These are phyloP conservation scores for Ophiostoma novo-ulmi DNA, from an alignment of 2,329 filamentous ascomycete genomes.

Conservation along the genomic window DNA sequence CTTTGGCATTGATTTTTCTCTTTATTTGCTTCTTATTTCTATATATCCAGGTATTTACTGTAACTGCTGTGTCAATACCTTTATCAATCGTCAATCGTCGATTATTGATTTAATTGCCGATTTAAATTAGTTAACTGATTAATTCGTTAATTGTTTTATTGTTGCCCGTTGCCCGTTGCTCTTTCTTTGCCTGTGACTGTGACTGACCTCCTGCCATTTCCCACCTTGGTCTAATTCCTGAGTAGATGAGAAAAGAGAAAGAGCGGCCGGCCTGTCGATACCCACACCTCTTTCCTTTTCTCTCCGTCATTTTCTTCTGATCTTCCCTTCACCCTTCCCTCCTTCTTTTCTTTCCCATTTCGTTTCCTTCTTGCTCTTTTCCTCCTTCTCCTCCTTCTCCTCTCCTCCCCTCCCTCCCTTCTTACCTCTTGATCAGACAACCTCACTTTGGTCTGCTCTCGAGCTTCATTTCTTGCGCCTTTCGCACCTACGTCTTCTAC, in stretches of 20 bases:
- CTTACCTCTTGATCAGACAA: neutral
- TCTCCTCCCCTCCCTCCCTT: neutral
- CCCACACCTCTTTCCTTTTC: conserved; percentile 16
- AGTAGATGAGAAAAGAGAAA: neutral
- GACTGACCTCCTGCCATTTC: conserved; percentile 13
- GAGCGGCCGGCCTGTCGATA: conserved; percentile 5
- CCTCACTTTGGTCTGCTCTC: conserved; percentile 16
- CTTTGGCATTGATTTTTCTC: neutral
- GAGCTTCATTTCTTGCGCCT: neutral
- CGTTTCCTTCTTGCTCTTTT: neutral
- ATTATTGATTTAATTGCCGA: neutral
- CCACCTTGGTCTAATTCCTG: neutral
- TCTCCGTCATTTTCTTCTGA: conserved; percentile 16
- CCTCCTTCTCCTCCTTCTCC: neutral
- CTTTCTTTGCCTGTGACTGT: neutral
- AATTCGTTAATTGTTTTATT: neutral
- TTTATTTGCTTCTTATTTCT: neutral
- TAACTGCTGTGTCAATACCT: neutral
- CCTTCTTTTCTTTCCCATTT: neutral
- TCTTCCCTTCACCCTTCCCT: conserved; percentile 9
- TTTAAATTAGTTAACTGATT: neutral
- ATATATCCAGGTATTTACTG: neutral
- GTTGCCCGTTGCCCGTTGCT: conserved; percentile 12
- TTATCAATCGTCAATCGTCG: conserved; percentile 7
- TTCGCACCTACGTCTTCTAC: conserved; percentile 2